Conservation (phyloP, 805 yeast genomes). For the Kluyveromyces siamensis region DNA sequence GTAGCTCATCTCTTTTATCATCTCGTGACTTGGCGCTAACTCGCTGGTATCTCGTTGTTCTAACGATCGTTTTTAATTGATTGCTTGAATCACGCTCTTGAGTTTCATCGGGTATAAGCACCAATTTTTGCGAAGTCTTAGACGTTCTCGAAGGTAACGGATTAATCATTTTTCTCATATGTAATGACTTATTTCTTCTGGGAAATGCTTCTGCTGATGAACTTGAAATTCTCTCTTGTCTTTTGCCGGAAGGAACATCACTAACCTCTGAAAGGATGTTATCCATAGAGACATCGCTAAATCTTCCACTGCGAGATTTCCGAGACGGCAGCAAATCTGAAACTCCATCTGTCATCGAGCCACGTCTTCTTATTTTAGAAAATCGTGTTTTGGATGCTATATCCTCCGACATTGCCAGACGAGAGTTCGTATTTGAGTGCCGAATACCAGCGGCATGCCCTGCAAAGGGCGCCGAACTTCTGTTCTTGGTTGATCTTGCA, state of each 20-base stretch:
- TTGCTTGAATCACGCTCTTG: slow-evolving; percentile 4
- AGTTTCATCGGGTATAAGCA: slow-evolving; percentile 62
- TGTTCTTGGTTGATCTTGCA: slow-evolving; percentile 51
- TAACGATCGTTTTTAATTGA: slow-evolving; percentile 2
- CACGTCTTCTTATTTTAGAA: not conserved
- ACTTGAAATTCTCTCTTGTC: slow-evolving; percentile 35
- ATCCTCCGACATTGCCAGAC: not conserved
- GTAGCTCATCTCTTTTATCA: slow-evolving; percentile 44
- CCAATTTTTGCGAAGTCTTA: slow-evolving; percentile 77
- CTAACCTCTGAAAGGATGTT: slow-evolving; percentile 68
- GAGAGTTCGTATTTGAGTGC: slow-evolving; percentile 4
- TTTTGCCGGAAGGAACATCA: slow-evolving; percentile 73
- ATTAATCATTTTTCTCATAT: slow-evolving; percentile 17
- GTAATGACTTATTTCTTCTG: slow-evolving; percentile 9
- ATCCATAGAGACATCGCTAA: slow-evolving; percentile 74
- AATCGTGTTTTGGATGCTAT: not conserved
- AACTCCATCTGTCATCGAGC: slow-evolving; percentile 3
- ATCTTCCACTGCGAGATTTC: slow-evolving; percentile 30
- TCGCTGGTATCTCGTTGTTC: slow-evolving; percentile 2
- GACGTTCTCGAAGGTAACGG: slow-evolving; percentile 57
- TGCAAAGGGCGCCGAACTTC: slow-evolving; percentile 65
- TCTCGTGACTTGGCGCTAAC: slow-evolving; percentile 33
- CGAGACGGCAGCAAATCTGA: slow-evolving; percentile 7
- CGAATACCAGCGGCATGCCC: slow-evolving; percentile 38
- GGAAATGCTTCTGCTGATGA: slow-evolving; percentile 25